Base-by-base conservation (phyloP, 2,329 filamentous ascomycete genomes). In the Pyrenophora tritici-repentis region DNA sequence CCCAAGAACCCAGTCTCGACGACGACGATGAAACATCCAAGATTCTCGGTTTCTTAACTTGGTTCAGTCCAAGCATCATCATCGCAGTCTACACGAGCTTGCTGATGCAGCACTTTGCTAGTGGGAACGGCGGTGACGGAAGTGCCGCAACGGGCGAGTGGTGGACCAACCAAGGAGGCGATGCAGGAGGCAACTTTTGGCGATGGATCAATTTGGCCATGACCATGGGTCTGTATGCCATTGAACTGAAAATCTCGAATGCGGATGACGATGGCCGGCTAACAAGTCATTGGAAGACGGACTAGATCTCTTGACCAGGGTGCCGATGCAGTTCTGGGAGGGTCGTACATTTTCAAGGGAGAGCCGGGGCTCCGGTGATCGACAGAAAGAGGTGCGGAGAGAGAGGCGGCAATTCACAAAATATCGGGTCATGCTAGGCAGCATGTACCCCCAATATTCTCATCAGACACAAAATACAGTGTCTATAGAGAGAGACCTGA, bases 81-180 rank as follows among this genome's bases (percentile, higher is more conserved):
- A 93, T 99, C 55, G 89, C 94, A 3, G 92, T 97, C 24, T 99
- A 99, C 74, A 99, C 94, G 2, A 97, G 92, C 74, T 77, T 99
- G 42, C 78, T 99, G 29, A 87, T 97, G 78, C 94, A 97, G 73
- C 94, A 99, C 73, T 97, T 99, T 68, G 89, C 91, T 71, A 74
- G 79, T 35, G 66, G 61, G 53, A 78, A 88, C 56, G 85, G 84
- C 2, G 83, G 54, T 1, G 62, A 65, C 83, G 67, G 66, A 17
- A 71, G 67, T 24, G 66, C 65, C 46, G 84, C 66, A 4, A 67
- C 72, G 14, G 83, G 82, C 13, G 84, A 86, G 55, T 88, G 92
- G 79, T 97, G 92, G 91, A 92, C 87, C 2, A 86, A 89, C 43
- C 87, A 92, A 65, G 90, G 90, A 13, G 90, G 89, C 5, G 90